Base-by-base conservation (phyloP, 2,329 filamentous ascomycete species). In the Fusarium sp. region DNA sequence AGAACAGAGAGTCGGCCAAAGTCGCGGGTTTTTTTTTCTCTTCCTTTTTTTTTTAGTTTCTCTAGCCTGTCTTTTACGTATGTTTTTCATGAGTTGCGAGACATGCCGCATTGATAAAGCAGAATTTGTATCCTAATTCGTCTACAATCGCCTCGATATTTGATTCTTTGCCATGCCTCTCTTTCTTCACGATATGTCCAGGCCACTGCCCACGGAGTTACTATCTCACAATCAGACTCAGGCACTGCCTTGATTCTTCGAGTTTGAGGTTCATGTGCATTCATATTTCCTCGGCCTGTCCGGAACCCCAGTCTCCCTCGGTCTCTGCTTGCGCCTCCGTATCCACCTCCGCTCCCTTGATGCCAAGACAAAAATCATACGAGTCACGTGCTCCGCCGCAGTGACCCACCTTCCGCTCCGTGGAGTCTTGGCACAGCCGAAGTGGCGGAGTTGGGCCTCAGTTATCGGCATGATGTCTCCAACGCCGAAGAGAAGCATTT, bases 351-450 rank as follows among this genome's bases (percentile, higher is more conserved):
- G 50, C 51, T 45, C 23, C 37, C 29, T 35, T 17, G 11, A 48
- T 36, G 49, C 54, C 53, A 59, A 60, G 62, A 46, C 18, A 31
- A 66, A 33, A n/a, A 53, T 66, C 57, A 27, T 63, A 63, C 53
- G 46, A 63, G 66, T 72, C 70, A 72, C 70, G 70, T 72, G 70
- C 58, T 65, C 68, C 70, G 70, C 68, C 39, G 45, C 64, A 58
- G 58, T 23, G 43, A 33, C 31, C 53, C 66, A 53, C 57, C 51
- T 47, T 53, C 67, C 63, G 61, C 66, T 59, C 65, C 59, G 65
- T 58, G 27, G 53, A 58, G 36, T 25, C 57, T 60, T 58, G 50
- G 51, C 59, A 39, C 39, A 56, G 11, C 37, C 40, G 36, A 67
- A 63, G 58, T 67, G 56, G 63, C 49, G 57, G 58, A 56, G n/a